A percentile compares a stretch with the other conserved stretches of the same genome.
Conservation (phyloP, 192 early-diverging fungal species). For the Funneliformis mosseae region DNA sequence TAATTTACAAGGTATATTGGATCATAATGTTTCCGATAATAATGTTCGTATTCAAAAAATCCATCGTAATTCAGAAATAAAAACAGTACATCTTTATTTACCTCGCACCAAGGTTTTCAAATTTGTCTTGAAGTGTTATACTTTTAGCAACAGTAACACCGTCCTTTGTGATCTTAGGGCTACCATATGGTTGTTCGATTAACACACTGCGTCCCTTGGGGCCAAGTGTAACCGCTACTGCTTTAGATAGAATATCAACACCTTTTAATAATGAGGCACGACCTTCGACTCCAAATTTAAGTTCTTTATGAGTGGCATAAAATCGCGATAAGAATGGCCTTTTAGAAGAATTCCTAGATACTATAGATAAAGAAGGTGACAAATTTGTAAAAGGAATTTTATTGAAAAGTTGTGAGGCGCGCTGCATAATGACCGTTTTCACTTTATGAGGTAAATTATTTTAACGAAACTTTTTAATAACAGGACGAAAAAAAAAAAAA, state of each 20-base stretch:
- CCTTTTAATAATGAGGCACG: constrained; percentile 89
- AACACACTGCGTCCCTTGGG: constrained; percentile 99
- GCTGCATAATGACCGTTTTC: constrained; percentile 5
- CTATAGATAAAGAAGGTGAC: constrained; percentile 25
- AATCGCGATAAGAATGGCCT: constrained; percentile 44
- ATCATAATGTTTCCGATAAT: neutral
- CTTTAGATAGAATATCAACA: constrained; percentile 96
- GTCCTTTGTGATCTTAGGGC: constrained; percentile 99
- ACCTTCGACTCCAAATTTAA: constrained; percentile 95
- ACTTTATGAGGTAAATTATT: neutral
- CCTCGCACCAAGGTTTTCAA: constrained; percentile 98
- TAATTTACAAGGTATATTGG: neutral
- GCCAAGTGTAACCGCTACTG: constrained; percentile 98
- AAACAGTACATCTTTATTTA: constrained; percentile 30
- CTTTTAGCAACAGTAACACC: constrained; percentile 99
- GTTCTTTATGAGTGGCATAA: constrained; percentile 95
- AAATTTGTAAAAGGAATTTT: neutral
- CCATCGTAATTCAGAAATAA: too few species aligned
- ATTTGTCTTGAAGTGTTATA: constrained; percentile 95
- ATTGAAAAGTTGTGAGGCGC: constrained; percentile 4
- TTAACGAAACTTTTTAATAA: neutral
- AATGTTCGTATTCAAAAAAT: neutral
- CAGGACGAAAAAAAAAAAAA: neutral
- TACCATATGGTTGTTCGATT: constrained; percentile 97
- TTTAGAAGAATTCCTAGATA: constrained; percentile 30